phyloP scores from a whole-genome alignment of 169 alveolate species.

The Eimeria mitis region DNA sequence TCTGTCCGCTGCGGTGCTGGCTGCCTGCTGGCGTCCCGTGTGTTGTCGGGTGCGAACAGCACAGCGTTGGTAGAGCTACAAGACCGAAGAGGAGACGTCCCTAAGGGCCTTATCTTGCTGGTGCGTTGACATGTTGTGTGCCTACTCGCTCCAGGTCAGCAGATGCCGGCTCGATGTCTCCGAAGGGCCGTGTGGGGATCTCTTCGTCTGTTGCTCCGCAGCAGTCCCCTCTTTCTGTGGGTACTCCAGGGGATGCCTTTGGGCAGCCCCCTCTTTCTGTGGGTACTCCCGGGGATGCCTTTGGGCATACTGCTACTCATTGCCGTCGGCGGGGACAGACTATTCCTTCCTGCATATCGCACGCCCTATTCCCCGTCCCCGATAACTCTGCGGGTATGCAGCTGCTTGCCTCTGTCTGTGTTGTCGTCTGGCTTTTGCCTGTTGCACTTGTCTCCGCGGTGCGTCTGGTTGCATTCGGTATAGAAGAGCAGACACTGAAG shows the following conservation, averaged over 20 bases:
- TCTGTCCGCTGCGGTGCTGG: background rate
- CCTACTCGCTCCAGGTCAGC: background rate
- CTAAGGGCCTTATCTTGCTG: background rate
- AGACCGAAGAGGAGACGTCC: background rate
- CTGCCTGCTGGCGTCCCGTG: background rate
- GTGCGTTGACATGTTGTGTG: background rate
- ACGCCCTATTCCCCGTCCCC: constrained; percentile 8
- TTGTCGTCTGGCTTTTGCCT: background rate
- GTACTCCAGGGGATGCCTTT: background rate
- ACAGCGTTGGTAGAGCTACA: background rate
- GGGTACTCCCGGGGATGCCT: too few species aligned
- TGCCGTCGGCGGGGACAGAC: background rate
- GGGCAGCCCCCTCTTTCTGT: too few species aligned
- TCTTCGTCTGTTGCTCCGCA: background rate
- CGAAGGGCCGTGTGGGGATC: background rate
- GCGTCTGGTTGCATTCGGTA: background rate
- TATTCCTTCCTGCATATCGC: constrained; percentile 37
- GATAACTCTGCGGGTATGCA: constrained; percentile 34
- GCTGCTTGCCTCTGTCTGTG: background rate
- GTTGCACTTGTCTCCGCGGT: background rate
- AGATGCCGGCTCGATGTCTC: background rate
- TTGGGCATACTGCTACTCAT: background rate
- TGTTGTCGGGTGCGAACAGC: background rate
- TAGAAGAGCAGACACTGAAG: background rate
- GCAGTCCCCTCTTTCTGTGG: background rate